These are phyloP conservation scores for Daldinia childiae DNA, from an alignment of 495 filamentous ascomycete species.

Conservation along the genomic window DNA sequence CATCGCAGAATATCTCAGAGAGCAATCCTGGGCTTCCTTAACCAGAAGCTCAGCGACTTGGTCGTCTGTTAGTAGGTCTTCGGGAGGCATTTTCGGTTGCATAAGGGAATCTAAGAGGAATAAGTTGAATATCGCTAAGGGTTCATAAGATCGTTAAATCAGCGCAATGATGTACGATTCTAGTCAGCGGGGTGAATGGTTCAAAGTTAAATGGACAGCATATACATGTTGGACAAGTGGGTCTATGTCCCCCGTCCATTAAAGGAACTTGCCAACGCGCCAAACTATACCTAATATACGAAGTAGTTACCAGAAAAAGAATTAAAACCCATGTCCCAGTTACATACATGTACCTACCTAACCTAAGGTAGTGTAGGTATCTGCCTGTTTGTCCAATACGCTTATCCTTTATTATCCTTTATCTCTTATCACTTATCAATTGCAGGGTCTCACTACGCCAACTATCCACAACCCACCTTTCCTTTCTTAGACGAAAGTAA, in stretches of 20 bases:
- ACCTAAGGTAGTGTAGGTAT: no score
- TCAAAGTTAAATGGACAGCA: constrained; percentile 3
- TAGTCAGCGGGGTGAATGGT: constrained; percentile 27
- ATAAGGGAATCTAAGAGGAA: background rate
- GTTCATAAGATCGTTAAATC: background rate
- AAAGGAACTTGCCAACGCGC: background rate
- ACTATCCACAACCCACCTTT: constrained; percentile 15
- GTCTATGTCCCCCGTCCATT: background rate
- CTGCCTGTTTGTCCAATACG: background rate
- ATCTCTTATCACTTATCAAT: background rate
- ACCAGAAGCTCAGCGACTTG: constrained; percentile 78
- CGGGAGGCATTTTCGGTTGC: constrained; percentile 44
- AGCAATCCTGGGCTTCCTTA: constrained; percentile 73
- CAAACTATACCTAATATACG: no score
- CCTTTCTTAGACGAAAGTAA: constrained; percentile 44
- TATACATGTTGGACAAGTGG: background rate
- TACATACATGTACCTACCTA: no score
- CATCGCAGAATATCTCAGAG: constrained; percentile 75
- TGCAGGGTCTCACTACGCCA: background rate
- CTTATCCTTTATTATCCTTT: no score
- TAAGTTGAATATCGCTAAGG: background rate
- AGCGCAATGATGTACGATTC: background rate
- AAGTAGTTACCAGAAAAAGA: background rate
- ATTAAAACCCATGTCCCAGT: background rate
- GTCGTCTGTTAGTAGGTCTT: constrained; percentile 70